These are phyloP conservation scores for Lanzia echinophila DNA, from an alignment of 2,329 filamentous ascomycete genomes.

Conservation along the genomic window DNA sequence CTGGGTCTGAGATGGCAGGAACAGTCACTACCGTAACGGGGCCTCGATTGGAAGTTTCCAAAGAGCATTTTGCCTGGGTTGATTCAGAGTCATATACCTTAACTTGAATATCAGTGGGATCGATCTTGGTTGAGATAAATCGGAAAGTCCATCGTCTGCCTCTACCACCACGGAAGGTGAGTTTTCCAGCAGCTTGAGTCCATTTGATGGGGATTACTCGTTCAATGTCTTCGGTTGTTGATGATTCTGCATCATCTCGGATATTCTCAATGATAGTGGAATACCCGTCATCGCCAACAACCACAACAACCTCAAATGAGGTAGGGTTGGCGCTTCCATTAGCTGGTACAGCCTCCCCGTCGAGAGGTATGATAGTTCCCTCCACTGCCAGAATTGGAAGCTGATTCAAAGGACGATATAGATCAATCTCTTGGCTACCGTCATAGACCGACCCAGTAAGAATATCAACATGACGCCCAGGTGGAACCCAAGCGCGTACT, in stretches of 20 bases:
- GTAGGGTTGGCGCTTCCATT: not conserved
- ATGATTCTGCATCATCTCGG: not conserved
- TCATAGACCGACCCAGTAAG: not conserved
- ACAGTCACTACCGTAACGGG: not conserved
- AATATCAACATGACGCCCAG: not conserved
- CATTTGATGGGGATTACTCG: not conserved
- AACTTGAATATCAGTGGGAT: not conserved
- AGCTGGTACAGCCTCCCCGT: not conserved
- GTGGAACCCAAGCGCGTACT: not conserved
- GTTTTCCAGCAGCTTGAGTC: not conserved
- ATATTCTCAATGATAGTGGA: too few species aligned
- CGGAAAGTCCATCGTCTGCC: not conserved
- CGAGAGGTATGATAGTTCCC: not conserved
- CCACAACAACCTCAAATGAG: not conserved
- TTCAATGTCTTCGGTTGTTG: too few species aligned
- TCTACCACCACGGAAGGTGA: not conserved
- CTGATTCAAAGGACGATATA: conserved; percentile 31
- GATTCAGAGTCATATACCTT: not conserved
- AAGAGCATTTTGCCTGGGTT: not conserved
- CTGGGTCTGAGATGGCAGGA: not conserved
- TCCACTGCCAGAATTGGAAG: not conserved
- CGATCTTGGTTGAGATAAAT: not conserved
- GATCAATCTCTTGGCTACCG: conserved; percentile 36
- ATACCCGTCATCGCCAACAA: conserved; percentile 14
- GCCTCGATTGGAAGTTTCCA: not conserved